Percentiles rank a stretch among this genome's conserved stretches.
Conservation (phyloP, 192 early-diverging fungal species). For the Backusella psychrophila region DNA sequence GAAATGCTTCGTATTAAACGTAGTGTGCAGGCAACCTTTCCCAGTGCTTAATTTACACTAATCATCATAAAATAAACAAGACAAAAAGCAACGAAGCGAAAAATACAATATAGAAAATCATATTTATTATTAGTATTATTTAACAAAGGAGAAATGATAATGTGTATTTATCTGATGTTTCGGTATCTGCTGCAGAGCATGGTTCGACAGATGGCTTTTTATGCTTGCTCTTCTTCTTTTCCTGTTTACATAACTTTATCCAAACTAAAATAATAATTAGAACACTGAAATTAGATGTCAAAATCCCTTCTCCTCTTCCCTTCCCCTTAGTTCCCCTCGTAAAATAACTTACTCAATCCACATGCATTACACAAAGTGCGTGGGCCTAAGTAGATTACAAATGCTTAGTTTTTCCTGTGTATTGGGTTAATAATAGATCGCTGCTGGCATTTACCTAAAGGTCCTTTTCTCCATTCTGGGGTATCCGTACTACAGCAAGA, state of each 20-base stretch:
- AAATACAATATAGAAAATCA: background rate
- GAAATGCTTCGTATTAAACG: constrained; percentile 97
- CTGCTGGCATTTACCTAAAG: background rate
- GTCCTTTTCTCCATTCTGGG: constrained; percentile 23
- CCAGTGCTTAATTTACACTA: constrained; percentile 12
- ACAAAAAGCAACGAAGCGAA: background rate
- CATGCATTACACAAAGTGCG: constrained; percentile 25
- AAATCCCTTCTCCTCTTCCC: background rate
- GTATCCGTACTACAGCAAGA: constrained; percentile 13
- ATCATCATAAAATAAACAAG: too few relatives aligned
- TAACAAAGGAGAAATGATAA: constrained; percentile 5
- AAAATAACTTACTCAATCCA: constrained; percentile 12
- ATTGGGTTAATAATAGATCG: background rate
- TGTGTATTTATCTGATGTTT: background rate
- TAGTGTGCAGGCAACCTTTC: constrained; percentile 31
- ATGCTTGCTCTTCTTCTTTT: background rate
- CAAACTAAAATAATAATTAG: constrained; percentile 9
- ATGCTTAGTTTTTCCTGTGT: too few relatives aligned
- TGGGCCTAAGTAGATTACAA: background rate
- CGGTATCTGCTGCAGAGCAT: background rate
- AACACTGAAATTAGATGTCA: constrained; percentile 1
- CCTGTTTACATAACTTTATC: constrained; percentile 7
- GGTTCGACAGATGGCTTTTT: background rate
- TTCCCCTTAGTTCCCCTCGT: background rate
- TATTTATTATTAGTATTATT: constrained; percentile 1